These are phyloP conservation scores for Ceratocystis smalleyi DNA, from an alignment of 2,329 filamentous ascomycete species.

Conservation along the genomic window DNA sequence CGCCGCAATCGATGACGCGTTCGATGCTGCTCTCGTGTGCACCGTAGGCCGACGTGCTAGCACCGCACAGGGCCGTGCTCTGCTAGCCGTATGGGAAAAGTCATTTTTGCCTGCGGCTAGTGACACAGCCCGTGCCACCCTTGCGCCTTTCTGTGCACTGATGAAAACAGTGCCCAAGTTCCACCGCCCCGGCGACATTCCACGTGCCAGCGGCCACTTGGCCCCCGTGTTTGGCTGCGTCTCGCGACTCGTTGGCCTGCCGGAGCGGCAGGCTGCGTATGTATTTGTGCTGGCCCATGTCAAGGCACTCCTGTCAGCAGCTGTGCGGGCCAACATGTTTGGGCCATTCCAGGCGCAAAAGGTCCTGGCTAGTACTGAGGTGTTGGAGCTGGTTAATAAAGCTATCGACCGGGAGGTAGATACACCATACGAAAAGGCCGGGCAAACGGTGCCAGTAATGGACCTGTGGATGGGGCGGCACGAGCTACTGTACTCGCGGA, in stretches of 20 bases:
- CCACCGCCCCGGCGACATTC: constrained; percentile 43
- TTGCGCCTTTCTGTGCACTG: constrained; percentile 48
- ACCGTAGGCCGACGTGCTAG: constrained; percentile 65
- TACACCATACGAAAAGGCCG: constrained; percentile 47
- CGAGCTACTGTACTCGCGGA: constrained; percentile 68
- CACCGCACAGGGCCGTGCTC: constrained; percentile 57
- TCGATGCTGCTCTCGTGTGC: constrained; percentile 63
- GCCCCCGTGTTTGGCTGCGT: constrained; percentile 57
- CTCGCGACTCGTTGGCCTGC: constrained; percentile 44
- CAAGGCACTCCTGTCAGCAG: constrained; percentile 61
- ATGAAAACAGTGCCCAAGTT: constrained; percentile 50
- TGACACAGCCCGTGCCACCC: constrained; percentile 2
- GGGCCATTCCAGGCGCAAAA: constrained; percentile 69
- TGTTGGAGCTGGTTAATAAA: constrained; percentile 41
- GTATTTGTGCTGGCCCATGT: constrained; percentile 63
- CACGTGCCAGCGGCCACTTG: constrained; percentile 48
- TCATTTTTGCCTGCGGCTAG: constrained; percentile 35
- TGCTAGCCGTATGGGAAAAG: constrained; percentile 62
- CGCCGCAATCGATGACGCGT: constrained; percentile 50
- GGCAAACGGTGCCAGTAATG: constrained; percentile 60
- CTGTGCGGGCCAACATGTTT: constrained; percentile 60
- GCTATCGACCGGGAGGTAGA: constrained; percentile 47
- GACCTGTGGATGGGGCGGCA: constrained; percentile 74
- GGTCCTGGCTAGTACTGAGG: constrained; percentile 45
- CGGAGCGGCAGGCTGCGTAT: constrained; percentile 49